phyloP scores from a whole-genome alignment of 768 basidiomycete genomes.

The Mycena polygramma region DNA sequence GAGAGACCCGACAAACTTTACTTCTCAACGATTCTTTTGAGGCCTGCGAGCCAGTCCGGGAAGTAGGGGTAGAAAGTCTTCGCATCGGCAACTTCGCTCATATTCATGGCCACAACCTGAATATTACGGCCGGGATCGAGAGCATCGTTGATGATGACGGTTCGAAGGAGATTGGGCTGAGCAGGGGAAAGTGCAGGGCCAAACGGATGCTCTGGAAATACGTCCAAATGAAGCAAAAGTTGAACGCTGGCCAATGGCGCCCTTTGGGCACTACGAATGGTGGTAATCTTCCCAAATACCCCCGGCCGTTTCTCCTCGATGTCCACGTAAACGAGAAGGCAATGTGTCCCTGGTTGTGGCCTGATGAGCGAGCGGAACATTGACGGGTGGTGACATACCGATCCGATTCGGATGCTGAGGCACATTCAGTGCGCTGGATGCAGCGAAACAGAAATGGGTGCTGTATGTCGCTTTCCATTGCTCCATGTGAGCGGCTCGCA shows the following conservation, averaged over 20 bases:
- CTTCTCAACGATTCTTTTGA: slow-evolving; percentile 6
- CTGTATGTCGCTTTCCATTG: slow-evolving; percentile 6
- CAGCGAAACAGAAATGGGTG: slow-evolving; percentile 11
- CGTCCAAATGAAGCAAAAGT: slow-evolving; percentile 18
- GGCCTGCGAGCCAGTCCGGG: neutral
- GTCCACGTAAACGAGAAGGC: slow-evolving; percentile 10
- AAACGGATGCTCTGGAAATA: neutral
- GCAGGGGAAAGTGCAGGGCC: neutral
- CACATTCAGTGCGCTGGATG: slow-evolving; percentile 17
- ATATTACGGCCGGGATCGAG: slow-evolving; percentile 1
- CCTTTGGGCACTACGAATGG: slow-evolving; percentile 19
- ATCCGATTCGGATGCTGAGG: slow-evolving; percentile 18
- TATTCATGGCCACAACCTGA: slow-evolving; percentile 4
- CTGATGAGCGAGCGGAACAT: slow-evolving; percentile 1
- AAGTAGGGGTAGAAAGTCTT: slow-evolving; percentile 3
- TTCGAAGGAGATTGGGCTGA: slow-evolving; percentile 9
- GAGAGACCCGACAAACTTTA: slow-evolving; percentile 3
- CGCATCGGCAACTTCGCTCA: neutral
- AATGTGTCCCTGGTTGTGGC: slow-evolving; percentile 11
- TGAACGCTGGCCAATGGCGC: slow-evolving; percentile 8
- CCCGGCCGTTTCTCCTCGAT: slow-evolving; percentile 11
- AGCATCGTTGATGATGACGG: slow-evolving; percentile 4
- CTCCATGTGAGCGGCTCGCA: slow-evolving; percentile 8
- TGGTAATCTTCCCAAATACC: slow-evolving; percentile 4
- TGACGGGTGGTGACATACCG: slow-evolving; percentile 1